These are phyloP conservation scores for Podospora australis DNA, from an alignment of 495 filamentous ascomycete species.

Conservation along the genomic window DNA sequence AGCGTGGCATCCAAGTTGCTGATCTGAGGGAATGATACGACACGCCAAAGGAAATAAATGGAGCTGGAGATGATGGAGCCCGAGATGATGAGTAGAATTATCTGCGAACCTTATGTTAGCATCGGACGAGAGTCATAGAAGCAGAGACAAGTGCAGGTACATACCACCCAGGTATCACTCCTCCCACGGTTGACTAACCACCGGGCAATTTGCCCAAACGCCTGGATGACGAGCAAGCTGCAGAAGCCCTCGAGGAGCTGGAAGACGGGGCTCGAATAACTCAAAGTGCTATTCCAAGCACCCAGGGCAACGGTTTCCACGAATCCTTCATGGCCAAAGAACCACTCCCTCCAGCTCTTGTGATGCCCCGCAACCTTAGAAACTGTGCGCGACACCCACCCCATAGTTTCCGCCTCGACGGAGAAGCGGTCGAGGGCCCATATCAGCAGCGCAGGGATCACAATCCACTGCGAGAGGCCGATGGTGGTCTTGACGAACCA, in stretches of 20 bases:
- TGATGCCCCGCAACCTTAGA: constrained; percentile 48
- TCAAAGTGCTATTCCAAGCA: constrained; percentile 80
- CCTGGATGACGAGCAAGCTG: constrained; percentile 91
- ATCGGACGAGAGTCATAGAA: constrained; percentile 8
- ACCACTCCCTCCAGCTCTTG: constrained; percentile 68
- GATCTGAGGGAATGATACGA: constrained; percentile 87
- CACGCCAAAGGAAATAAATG: constrained; percentile 93
- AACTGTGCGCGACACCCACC: constrained; percentile 79
- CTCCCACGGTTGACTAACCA: constrained; percentile 89
- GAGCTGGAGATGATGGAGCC: constrained; percentile 88
- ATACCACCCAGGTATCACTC: constrained; percentile 95
- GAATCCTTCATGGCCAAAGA: constrained; percentile 74
- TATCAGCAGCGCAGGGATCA: constrained; percentile 76
- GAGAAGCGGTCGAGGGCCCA: constrained; percentile 93
- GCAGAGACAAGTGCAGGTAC: constrained; percentile 29
- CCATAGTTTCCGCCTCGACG: constrained; percentile 67
- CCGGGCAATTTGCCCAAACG: constrained; percentile 86
- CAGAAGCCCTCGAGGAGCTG: constrained; percentile 95
- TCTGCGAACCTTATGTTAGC: constrained; percentile 48
- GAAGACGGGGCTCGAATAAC: constrained; percentile 93
- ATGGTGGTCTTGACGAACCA: constrained; percentile 59
- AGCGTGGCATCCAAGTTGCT: constrained; percentile 88
- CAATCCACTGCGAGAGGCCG: constrained; percentile 73
- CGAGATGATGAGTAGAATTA: constrained; percentile 78
- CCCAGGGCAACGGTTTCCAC: constrained; percentile 73